Conservation (phyloP, 1,284 basidiomycete genomes). For the Dichomitus squalens region DNA sequence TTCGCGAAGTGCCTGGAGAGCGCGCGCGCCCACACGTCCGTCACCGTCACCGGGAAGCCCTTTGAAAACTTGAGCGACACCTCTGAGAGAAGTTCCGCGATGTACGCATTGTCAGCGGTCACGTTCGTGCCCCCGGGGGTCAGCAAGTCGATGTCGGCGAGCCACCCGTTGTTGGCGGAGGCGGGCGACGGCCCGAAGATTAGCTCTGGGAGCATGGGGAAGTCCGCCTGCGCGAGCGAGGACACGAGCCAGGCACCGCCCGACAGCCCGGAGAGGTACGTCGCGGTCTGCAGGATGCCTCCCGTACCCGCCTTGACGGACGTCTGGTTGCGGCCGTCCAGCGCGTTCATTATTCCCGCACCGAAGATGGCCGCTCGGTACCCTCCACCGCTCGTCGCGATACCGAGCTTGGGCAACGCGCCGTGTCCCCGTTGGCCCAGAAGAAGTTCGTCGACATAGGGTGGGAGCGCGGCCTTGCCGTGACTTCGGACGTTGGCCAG, state of each 20-base stretch:
- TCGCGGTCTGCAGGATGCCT: conserved; percentile 51
- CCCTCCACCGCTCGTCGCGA: conserved; percentile 49
- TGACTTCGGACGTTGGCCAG: conserved; percentile 31
- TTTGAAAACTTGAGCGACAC: conserved; percentile 23
- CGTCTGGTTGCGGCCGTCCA: conserved; percentile 51
- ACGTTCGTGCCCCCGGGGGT: conserved; percentile 19
- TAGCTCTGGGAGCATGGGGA: conserved; percentile 29
- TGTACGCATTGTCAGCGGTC: conserved; percentile 9
- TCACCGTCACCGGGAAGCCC: conserved; percentile 30
- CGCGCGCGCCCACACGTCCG: conserved; percentile 31
- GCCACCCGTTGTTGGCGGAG: conserved; percentile 21
- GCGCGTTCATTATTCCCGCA: conserved; percentile 48
- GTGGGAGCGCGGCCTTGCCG: conserved; percentile 27
- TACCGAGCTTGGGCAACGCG: conserved; percentile 40
- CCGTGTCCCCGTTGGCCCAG: conserved; percentile 20
- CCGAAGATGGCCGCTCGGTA: conserved; percentile 53
- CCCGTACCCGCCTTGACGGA: conserved; percentile 45
- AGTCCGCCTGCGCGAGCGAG: conserved; percentile 32
- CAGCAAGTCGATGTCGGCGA: conserved; percentile 24
- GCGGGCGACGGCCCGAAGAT: conserved; percentile 21
- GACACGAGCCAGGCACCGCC: conserved; percentile 39
- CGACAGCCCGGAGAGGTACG: conserved; percentile 46
- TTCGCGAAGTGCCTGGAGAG: conserved; percentile 31
- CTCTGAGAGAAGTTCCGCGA: conserved; percentile 25
- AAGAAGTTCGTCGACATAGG: conserved; percentile 40